Evolutionary conservation across 2,329 filamentous ascomycete genomes (phyloP), one percentile per base, ranked within the genome.

Genomic region (Lasiodiplodia theobromae): DNA sequence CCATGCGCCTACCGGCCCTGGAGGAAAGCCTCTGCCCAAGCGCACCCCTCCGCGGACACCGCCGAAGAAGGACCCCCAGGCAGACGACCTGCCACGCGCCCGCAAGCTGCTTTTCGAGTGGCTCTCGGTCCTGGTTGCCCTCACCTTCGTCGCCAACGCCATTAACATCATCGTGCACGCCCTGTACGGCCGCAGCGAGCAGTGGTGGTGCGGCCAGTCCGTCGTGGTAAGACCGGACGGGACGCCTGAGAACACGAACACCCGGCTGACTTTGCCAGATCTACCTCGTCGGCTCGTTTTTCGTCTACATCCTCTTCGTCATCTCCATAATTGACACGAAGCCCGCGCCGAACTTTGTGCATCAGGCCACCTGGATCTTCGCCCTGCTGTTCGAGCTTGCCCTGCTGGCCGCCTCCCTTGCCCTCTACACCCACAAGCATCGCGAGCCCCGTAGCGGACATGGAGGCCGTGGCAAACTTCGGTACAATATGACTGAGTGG

Each of bases 281-380:
- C 76, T 97, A 96, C 79, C 85, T 96, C 71, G 87, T 93, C 68
- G 93, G 91, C 67, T 91, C 92, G 54, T 91, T 94, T 72, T 97
- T 97, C 84, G 89, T 96, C 71, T 96, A 96, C 82, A 86, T 92
- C 62, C 90, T 97, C 73, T 87, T 97, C 72, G 86, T 96, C 72
- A 91, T 97, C 75, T 94, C 94, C 37, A 87, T 98, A 68, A 86
- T 97, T 74, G 94, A 97, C 79, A 92, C 91, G 76, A 89, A 88
- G 71, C 90, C 93, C 40, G 92, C 92, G 14, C 96, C 96, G 0
- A 94, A 91, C 62, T 83, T 89, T 57, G 89, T 92, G 66, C 94
- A 97, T 80, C 87, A 95, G 68, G 81, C 91, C 57, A 89, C 93
- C 73, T 99, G 96, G 96, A 78, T 86, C 52, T 80, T 93, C 53